Evolutionary conservation across 495 filamentous ascomycete genomes (phyloP), one percentile per base, ranked within the genome.

Genomic region (Pseudoneurospora amorphoporcata): DNA sequence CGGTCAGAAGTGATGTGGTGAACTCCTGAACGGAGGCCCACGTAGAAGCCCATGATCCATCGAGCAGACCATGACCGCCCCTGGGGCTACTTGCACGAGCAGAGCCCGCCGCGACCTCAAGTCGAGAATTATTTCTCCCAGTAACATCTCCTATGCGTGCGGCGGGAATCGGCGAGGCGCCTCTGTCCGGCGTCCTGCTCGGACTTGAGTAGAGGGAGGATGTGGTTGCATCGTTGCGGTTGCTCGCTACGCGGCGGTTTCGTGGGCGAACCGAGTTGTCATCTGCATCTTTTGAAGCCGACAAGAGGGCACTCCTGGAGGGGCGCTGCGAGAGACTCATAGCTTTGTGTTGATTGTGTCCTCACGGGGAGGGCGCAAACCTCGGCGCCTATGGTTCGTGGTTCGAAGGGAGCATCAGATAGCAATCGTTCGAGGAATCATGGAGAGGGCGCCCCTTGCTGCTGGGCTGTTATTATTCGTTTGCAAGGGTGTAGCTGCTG

Each of bases 11-110:
- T 35, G 84, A 84, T 23, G 82, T 79, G 4, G 84, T 82, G 35
- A 86, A 79, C 38, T 80, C 83, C 47, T 82, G 79, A 0, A 86
- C 79, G 9, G 83, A 82, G 1, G 84, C 77, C 84, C 84, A 86
- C 72, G 80, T 84, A 7, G 84, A 80, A 1, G 81, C 70, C 84
- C 83, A 86, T 7, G 83, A 82, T 9, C 78, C 79, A 39, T 80
- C 82, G 7, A 85, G 75, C 16, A 86, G 74, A 6, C 82, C 80
- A n/a, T 78, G 74, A 6, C 76, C 77, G 35, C 74, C 78, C 5
- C 77, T 79, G 5, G 79, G 76, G 39, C 78, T 83, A 65, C 79
- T 81, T 37, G 76, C 74, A 68, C 78, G 79, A 8, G 79, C 61
- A 8, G 75, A 71, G 47, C 74, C 78, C 70, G 72, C 74, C 8